These are phyloP conservation scores for Begonia fuchsioides DNA, from an alignment of 306 rosid species.

Conservation along the genomic window DNA sequence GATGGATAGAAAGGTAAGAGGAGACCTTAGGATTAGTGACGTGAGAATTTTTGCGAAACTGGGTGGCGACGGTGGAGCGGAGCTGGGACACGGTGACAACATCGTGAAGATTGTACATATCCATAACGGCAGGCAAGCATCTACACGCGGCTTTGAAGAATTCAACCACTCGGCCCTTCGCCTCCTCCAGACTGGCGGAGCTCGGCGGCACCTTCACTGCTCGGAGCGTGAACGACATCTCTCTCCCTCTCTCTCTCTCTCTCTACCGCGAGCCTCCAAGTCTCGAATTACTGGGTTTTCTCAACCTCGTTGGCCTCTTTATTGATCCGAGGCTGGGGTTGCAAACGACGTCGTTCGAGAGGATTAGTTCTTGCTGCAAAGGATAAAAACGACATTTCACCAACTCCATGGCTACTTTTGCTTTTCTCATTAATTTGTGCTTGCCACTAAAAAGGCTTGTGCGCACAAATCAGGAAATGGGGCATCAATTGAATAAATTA, in stretches of 20 bases:
- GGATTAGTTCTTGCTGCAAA: too few relatives aligned
- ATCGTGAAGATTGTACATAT: constrained; percentile 67
- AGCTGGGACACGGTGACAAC: constrained; percentile 44
- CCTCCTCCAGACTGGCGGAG: constrained; percentile 67
- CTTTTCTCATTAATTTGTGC: too few relatives aligned
- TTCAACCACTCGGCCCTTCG: constrained; percentile 59
- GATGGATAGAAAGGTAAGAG: not conserved
- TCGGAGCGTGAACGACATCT: constrained; percentile 41
- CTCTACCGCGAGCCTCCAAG: constrained; percentile 2
- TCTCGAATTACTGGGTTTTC: constrained; percentile 7
- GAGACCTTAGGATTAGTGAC: constrained; percentile 63
- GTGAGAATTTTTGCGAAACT: constrained; percentile 67
- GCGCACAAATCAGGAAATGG: too few relatives aligned
- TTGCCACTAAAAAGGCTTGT: too few relatives aligned
- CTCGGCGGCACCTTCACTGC: constrained; percentile 71
- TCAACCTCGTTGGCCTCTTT: too few relatives aligned
- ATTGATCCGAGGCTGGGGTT: too few relatives aligned
- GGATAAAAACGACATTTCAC: too few relatives aligned
- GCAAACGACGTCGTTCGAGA: too few relatives aligned
- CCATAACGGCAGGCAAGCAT: constrained; percentile 68
- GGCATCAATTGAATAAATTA: too few relatives aligned
- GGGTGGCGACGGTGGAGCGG: constrained; percentile 62
- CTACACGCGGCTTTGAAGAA: constrained; percentile 73
- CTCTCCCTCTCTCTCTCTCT: not conserved
- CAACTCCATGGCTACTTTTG: too few relatives aligned